Conservation (phyloP, 768 basidiomycete genomes). For the Auriscalpium vulgare region DNA sequence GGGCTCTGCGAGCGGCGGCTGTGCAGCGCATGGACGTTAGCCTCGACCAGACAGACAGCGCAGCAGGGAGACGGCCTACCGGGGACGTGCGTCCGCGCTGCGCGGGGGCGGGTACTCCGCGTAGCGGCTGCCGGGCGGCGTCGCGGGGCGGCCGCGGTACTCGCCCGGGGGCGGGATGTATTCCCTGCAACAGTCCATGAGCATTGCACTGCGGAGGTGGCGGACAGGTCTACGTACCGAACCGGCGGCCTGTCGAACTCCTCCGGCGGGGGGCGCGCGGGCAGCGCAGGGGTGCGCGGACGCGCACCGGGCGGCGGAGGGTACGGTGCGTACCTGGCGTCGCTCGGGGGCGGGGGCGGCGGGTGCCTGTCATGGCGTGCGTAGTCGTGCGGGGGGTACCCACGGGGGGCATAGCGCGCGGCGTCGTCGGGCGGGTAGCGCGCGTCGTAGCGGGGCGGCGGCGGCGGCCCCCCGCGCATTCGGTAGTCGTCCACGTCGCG, state of each 20-base stretch:
- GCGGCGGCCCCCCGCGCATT: slow-evolving; percentile 42
- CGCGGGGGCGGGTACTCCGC: slow-evolving; percentile 17
- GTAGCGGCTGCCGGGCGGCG: slow-evolving; percentile 19
- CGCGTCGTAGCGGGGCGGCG: slow-evolving; percentile 43
- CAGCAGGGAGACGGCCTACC: not conserved
- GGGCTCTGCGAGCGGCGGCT: slow-evolving; percentile 20
- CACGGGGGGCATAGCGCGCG: slow-evolving; percentile 39
- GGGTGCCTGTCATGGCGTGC: slow-evolving; percentile 52
- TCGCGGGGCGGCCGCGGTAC: slow-evolving; percentile 14
- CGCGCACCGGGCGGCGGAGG: slow-evolving; percentile 35
- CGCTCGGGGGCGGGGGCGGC: slow-evolving; percentile 29
- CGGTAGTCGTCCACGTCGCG: slow-evolving; percentile 67
- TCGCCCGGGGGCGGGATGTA: slow-evolving; percentile 15
- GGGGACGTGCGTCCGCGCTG: slow-evolving; percentile 12
- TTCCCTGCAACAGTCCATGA: slow-evolving; percentile 5
- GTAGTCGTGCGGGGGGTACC: slow-evolving; percentile 42
- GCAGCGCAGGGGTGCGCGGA: slow-evolving; percentile 13
- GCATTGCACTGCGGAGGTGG: no score
- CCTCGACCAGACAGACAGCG: no score
- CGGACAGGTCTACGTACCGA: not conserved
- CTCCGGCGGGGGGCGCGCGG: slow-evolving; percentile 18
- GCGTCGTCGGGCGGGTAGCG: slow-evolving; percentile 41
- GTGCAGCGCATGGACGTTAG: not conserved
- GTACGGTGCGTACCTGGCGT: slow-evolving; percentile 29
- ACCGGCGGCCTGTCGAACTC: slow-evolving; percentile 21